Evolutionary conservation across 2,329 filamentous ascomycete genomes (phyloP).

Genomic region (Emericellopsis atlantica): DNA sequence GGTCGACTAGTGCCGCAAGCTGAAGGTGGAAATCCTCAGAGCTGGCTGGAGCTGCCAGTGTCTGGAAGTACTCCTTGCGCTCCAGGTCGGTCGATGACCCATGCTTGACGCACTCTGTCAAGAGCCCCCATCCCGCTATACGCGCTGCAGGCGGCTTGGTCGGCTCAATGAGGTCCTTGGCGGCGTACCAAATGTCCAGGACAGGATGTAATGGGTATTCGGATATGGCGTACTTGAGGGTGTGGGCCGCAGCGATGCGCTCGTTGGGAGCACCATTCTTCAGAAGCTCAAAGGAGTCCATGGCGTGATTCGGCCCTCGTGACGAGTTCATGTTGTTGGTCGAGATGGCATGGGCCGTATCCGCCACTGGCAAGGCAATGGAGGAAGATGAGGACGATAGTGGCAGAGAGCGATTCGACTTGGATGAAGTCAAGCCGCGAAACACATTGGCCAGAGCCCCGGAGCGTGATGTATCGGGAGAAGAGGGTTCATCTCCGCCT

Average conservation of each 20-base stretch:
- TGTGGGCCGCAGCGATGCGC: conserved; percentile 42
- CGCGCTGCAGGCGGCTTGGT: conserved; percentile 40
- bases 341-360: conserved; percentile 29
- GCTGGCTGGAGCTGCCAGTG: conserved; percentile 41
- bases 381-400: conserved; percentile 24
- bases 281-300: conserved; percentile 40
- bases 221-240: conserved; percentile 41
- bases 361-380: conserved; percentile 25
- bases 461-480: conserved; percentile 40
- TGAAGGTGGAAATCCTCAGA: conserved; percentile 55
- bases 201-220: conserved; percentile 48
- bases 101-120: conserved; percentile 54
- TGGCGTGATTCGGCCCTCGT: conserved; percentile 37
- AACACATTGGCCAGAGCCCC: conserved; percentile 51
- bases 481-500: conserved; percentile 41
- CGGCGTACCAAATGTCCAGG: conserved; percentile 52
- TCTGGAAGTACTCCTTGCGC: conserved; percentile 52
- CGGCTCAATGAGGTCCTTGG: conserved; percentile 50
- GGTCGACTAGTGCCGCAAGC: conserved; percentile 47
- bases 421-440: conserved; percentile 46
- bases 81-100: conserved; percentile 52
- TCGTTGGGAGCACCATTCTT: conserved; percentile 38
- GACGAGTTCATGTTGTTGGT: conserved; percentile 8
- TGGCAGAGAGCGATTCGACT: conserved; percentile 36
- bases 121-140: conserved; percentile 50